phyloP scores from a whole-genome alignment of 352 stramenopile genomes.

The Pythium rishiriense region DNA sequence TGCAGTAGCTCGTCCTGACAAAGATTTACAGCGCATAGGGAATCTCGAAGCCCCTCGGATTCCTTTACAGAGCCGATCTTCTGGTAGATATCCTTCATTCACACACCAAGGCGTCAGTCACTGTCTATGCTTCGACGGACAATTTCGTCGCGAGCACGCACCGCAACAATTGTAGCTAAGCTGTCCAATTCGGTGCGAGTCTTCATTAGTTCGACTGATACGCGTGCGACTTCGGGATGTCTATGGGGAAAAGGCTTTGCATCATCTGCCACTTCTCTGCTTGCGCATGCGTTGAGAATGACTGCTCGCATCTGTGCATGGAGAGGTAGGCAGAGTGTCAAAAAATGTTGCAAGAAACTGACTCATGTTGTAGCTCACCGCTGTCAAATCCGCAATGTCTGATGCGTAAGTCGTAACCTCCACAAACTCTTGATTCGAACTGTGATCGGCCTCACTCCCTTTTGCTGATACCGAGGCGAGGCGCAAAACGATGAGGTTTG shows the following conservation, averaged over 20 bases:
- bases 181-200: conserved; percentile 3
- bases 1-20: conserved; percentile 27
- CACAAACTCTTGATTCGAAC: conserved; percentile 28
- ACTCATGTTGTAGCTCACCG: too few relatives aligned
- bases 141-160: background rate
- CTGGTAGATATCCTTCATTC: conserved; percentile 10
- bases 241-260: background rate
- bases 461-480: conserved; percentile 13
- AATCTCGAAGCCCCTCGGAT: background rate
- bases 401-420: conserved; percentile 59
- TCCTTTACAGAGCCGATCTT: background rate
- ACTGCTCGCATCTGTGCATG: conserved; percentile 53
- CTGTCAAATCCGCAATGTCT: conserved; percentile 52
- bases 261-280: background rate
- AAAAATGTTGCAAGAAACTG: too few relatives aligned
- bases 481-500: conserved; percentile 50
- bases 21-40: background rate
- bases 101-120: background rate
- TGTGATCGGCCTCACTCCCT: conserved; percentile 14
- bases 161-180: conserved; percentile 3
- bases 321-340: background rate
- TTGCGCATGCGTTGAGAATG: conserved; percentile 10
- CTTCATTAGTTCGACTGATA: conserved; percentile 13
- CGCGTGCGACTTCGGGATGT: background rate
- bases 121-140: background rate